Evolutionary conservation across 352 stramenopile genomes (phyloP).

Genomic region (Elongisporangium prolatum): DNA sequence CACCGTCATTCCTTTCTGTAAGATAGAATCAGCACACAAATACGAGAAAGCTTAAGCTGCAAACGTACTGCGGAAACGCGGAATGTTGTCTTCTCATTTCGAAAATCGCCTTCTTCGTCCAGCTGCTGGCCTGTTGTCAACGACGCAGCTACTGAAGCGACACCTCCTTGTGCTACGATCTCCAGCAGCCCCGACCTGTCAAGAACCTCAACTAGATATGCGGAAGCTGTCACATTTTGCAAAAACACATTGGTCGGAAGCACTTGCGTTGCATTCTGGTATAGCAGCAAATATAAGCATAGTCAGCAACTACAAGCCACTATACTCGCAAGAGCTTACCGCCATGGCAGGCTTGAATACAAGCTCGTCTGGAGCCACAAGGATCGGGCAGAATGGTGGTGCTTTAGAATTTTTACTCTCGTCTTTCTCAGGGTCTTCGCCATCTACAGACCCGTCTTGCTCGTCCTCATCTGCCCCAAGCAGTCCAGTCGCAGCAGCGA

Average conservation of each 20-base stretch:
- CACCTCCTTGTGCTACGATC: conserved; percentile 42
- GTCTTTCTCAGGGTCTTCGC: conserved; percentile 22
- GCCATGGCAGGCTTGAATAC: conserved; percentile 55
- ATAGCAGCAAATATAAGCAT: not conserved
- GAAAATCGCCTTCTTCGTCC: conserved; percentile 8
- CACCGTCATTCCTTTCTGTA: conserved; percentile 71
- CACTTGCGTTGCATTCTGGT: conserved; percentile 27
- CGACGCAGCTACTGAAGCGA: not conserved
- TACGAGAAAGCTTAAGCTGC: not conserved
- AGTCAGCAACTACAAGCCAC: not conserved
- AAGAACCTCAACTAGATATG: conserved; percentile 58
- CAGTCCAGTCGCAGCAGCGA: conserved; percentile 11
- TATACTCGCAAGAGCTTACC: conserved; percentile 4
- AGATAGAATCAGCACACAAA: conserved; percentile 1
- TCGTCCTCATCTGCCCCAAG: conserved; percentile 7
- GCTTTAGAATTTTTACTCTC: conserved; percentile 7
- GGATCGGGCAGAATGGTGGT: conserved; percentile 20
- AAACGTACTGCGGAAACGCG: conserved; percentile 46
- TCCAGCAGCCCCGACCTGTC: conserved; percentile 49
- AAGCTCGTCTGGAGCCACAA: conserved; percentile 55
- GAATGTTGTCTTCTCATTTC: conserved; percentile 26
- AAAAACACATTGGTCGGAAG: conserved; percentile 74
- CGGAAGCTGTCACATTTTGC: conserved; percentile 57
- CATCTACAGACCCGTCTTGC: conserved; percentile 9
- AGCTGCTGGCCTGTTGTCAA: not conserved